Evolutionary conservation across 129 eudicot species (phyloP).

Genomic region (Flaveria trinervia): DNA sequence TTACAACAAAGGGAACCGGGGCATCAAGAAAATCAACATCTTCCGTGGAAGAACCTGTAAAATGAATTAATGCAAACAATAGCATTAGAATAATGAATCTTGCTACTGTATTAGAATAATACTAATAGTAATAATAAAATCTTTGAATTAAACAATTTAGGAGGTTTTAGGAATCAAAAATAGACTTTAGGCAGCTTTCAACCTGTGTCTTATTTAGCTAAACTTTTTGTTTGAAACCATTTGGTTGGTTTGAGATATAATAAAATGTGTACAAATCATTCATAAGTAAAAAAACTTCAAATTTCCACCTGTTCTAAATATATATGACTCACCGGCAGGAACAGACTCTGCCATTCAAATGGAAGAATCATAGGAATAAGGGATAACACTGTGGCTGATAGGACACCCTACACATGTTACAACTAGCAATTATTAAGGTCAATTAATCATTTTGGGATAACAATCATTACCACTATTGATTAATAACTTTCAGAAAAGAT

Average conservation of each 20-base stretch:
- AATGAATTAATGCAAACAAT: not conserved
- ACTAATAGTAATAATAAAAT: not conserved
- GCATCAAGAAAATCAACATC: conserved; percentile 97
- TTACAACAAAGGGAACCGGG: conserved; percentile 93
- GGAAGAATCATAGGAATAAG: conserved; percentile 93
- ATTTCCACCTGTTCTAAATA: not conserved
- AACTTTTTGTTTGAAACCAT: conserved; percentile 3
- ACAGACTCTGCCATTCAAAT: conserved; percentile 94
- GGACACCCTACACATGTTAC: conserved; percentile 60
- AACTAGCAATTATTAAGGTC: conserved; percentile 20
- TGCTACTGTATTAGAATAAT: not conserved
- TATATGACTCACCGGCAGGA: conserved; percentile 75
- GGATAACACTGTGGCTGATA: conserved; percentile 73
- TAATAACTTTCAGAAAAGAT: conserved; percentile 29
- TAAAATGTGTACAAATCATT: not conserved
- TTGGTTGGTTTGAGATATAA: not conserved
- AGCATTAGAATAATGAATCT: not conserved
- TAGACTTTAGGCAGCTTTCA: conserved; percentile 3
- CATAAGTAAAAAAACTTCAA: not conserved
- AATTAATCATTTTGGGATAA: conserved; percentile 12
- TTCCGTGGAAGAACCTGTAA: conserved; percentile 87
- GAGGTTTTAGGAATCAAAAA: not conserved
- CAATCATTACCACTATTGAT: not conserved
- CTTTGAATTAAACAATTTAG: not conserved
- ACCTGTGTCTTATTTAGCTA: not conserved